Base-by-base conservation (phyloP, 176 grass and related monocot genomes). In the Alloteropsis semialata region DNA sequence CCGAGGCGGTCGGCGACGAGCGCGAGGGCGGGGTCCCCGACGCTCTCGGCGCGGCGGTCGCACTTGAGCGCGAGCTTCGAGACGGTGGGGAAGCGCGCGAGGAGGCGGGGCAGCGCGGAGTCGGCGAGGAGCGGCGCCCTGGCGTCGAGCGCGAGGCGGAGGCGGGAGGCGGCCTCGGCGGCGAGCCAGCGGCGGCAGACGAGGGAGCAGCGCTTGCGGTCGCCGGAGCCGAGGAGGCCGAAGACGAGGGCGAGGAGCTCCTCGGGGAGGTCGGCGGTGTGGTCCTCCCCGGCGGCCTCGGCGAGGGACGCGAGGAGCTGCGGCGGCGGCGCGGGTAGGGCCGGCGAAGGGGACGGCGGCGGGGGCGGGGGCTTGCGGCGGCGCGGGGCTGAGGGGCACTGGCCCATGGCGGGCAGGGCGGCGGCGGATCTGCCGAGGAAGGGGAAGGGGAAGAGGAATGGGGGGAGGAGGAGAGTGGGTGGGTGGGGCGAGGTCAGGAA, bases 191-290 rank as follows among this genome's bases (percentile, higher is more conserved):
- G 81, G 74, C 73, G 87, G 57, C 87, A 97, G 3, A 97, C 91
- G 4, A 97, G 88, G 56, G 94, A 93, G 78, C 87, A 97, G 24
- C 80, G 79, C 75, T 97, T 94, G 73, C 94, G 94, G 84, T 97
- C 92, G 0, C 87, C 84, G 17, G 92, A 78, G 30, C 85, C 81
- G 25, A 97, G 88, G 18, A 85, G 79, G 3, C 38, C 28, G 77
- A 97, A 94, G 0, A 97, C 62, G 3, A 82, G 37, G 19, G 83
- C 85, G 3, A 97, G 90, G 29, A 91, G 87, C 68, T 97, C 94
- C 72, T 92, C 85, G 8, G 94, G 94, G 33, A 97, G 88, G 34
- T 92, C 85, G 3, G 82, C 66, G 5, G 90, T 94, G 82, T 89
- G 68, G 77, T 97, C 92, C 15, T 58, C 36, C 34, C 70, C 84